These are phyloP conservation scores for Brachypodium distachyon DNA, from an alignment of 202 grass and related monocot species.

Conservation along the genomic window DNA sequence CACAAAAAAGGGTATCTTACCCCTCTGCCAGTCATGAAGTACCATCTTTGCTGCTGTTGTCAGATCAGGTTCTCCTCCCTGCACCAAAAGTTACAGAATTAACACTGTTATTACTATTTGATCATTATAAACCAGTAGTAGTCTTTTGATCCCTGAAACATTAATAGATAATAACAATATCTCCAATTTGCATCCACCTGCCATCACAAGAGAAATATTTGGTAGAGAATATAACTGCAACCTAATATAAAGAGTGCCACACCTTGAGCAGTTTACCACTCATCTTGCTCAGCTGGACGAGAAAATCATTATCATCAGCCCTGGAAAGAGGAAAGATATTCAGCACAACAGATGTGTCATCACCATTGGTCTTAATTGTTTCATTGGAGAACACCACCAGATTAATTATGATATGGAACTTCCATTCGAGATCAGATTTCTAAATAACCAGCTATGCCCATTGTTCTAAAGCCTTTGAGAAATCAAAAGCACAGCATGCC, in stretches of 20 bases:
- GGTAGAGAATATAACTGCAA: background rate
- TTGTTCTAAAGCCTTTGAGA: background rate
- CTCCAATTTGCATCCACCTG: background rate
- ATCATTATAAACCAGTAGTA: background rate
- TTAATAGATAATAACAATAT: background rate
- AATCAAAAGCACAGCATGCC: background rate
- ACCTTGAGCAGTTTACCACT: constrained; percentile 90
- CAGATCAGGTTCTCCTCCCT: constrained; percentile 88
- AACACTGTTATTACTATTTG: background rate
- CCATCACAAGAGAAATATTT: background rate
- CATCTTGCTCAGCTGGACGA: constrained; percentile 69
- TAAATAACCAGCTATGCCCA: background rate
- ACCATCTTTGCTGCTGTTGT: constrained; percentile 88
- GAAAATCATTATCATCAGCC: constrained; percentile 81
- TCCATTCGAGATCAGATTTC: background rate
- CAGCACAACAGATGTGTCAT: background rate
- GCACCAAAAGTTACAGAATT: constrained; percentile 12
- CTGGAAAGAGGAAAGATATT: constrained; percentile 37
- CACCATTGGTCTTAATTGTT: background rate
- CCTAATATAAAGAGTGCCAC: too few species aligned
- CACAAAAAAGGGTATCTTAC: constrained; percentile 96
- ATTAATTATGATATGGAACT: background rate
- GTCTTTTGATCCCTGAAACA: background rate
- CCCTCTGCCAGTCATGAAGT: constrained; percentile 96
- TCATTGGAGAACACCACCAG: background rate